These are phyloP conservation scores for Ceratocystis diversiconidia DNA, from an alignment of 2,329 filamentous ascomycete species.

Conservation along the genomic window DNA sequence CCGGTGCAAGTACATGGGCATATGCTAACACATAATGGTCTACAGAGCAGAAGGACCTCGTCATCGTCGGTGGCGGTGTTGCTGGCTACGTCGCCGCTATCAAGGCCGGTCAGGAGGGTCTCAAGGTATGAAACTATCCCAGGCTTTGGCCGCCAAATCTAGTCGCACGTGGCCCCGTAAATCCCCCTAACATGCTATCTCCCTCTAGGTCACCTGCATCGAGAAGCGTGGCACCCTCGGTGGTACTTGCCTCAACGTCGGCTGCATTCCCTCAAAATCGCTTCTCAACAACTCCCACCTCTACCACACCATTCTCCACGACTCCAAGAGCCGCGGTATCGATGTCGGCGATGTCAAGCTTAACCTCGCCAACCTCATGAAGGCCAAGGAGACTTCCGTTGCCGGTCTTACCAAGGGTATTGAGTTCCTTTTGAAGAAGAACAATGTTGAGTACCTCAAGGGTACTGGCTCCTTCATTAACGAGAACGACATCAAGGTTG, in stretches of 20 bases:
- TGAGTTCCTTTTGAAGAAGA: slow-evolving; percentile 98
- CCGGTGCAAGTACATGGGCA: slow-evolving; percentile 13
- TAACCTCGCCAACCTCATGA: slow-evolving; percentile 92
- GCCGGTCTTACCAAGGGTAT: slow-evolving; percentile 85
- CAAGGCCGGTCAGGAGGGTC: slow-evolving; percentile 92
- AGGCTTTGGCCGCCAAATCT: too few relatives aligned
- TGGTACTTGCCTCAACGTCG: slow-evolving; percentile 96
- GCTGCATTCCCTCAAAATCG: slow-evolving; percentile 98
- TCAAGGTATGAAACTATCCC: slow-evolving; percentile 53
- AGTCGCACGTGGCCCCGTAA: neutral
- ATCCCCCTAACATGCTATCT: neutral
- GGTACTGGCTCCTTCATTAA: slow-evolving; percentile 75
- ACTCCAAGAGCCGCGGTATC: slow-evolving; percentile 93
- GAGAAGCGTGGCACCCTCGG: slow-evolving; percentile 93
- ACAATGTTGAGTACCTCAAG: slow-evolving; percentile 96
- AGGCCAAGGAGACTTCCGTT: slow-evolving; percentile 92
- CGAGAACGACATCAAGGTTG: slow-evolving; percentile 83
- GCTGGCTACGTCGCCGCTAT: slow-evolving; percentile 98
- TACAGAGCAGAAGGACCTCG: slow-evolving; percentile 81
- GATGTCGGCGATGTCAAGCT: slow-evolving; percentile 95
- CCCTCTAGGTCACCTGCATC: slow-evolving; percentile 72
- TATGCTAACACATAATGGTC: slow-evolving; percentile 26
- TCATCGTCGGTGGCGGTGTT: slow-evolving; percentile 96
- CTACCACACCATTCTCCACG: slow-evolving; percentile 93
- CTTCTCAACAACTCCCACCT: slow-evolving; percentile 99